Percentiles rank a stretch among this genome's conserved stretches.
These are phyloP conservation scores for Yamadazyma kanchanaburiensis DNA, from an alignment of 1,139 yeast genomes.

Conservation along the genomic window DNA sequence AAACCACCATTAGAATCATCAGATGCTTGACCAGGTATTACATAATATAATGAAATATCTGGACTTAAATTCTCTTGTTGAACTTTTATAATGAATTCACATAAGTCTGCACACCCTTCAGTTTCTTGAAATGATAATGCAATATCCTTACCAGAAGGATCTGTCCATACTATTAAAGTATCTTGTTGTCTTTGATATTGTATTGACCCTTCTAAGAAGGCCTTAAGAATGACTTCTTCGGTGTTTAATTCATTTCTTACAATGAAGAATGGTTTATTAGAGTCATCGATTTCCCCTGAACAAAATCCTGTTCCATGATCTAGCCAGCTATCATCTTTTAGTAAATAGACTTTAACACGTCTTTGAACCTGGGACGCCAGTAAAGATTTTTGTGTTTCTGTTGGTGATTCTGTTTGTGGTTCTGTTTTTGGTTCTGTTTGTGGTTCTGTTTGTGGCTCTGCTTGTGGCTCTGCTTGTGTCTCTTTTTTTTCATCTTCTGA, in stretches of 20 bases:
- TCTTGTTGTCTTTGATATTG: slow-evolving; percentile 95
- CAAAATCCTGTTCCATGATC: slow-evolving; percentile 95
- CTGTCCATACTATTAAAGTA: slow-evolving; percentile 93
- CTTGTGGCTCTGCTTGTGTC: no score
- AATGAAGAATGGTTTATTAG: slow-evolving; percentile 54
- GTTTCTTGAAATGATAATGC: slow-evolving; percentile 93
- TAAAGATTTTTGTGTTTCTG: background rate
- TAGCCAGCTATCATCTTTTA: slow-evolving; percentile 82
- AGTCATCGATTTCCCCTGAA: slow-evolving; percentile 57
- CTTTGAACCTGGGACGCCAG: slow-evolving; percentile 50
- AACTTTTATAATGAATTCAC: slow-evolving; percentile 72
- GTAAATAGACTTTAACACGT: slow-evolving; percentile 83
- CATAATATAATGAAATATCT: slow-evolving; percentile 70
- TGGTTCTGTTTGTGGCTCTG: no score
- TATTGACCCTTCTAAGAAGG: slow-evolving; percentile 66
- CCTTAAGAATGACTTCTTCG: slow-evolving; percentile 57
- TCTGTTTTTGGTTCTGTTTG: slow-evolving; percentile 1
- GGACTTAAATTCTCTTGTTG: slow-evolving; percentile 62
- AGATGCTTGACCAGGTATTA: slow-evolving; percentile 43
- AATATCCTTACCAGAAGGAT: slow-evolving; percentile 69
- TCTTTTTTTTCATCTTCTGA: background rate
- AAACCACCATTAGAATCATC: slow-evolving; percentile 23
- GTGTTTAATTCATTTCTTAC: slow-evolving; percentile 72
- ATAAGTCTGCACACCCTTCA: slow-evolving; percentile 80
- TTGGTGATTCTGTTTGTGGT: background rate